A percentile compares a stretch with the other conserved stretches of the same genome.
Evolutionary conservation across 768 basidiomycete genomes (phyloP).

Genomic region (Paxillus rubicundulus): DNA sequence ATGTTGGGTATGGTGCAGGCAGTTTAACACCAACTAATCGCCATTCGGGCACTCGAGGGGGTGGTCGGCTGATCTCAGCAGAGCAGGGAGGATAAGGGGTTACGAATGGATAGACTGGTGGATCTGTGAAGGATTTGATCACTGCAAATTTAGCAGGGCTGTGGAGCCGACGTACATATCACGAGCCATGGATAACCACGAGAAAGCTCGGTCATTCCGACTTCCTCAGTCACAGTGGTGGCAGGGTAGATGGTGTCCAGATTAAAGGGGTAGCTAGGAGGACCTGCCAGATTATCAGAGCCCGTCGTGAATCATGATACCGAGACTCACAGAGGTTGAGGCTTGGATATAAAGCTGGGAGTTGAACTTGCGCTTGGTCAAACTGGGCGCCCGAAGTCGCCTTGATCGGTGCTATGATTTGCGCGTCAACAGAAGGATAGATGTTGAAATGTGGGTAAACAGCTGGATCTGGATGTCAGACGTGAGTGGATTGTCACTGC

Average conservation of each 20-base stretch:
- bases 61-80: constrained; percentile 3
- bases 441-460: constrained; percentile 43
- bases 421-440: constrained; percentile 31
- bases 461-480: constrained; percentile 33
- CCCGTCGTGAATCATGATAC: no score
- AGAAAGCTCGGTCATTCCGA: constrained; percentile 9
- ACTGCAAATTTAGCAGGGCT: not conserved
- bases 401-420: not conserved
- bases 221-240: not conserved
- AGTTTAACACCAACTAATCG: constrained; percentile 14
- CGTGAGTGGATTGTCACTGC: constrained; percentile 8
- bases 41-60: not conserved
- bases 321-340: constrained; percentile 35
- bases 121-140: constrained; percentile 13
- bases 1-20: constrained; percentile 17
- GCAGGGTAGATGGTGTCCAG: constrained; percentile 37
- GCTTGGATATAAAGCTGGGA: constrained; percentile 13
- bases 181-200: constrained; percentile 36
- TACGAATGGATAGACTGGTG: constrained; percentile 21
- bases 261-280: constrained; percentile 40
- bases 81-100: constrained; percentile 12
- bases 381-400: not conserved
- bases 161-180: constrained; percentile 31
- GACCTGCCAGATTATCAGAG: constrained; percentile 27
- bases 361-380: constrained; percentile 7